Conservation (phyloP, 1,284 basidiomycete genomes). For the Chondrostereum purpureum region DNA sequence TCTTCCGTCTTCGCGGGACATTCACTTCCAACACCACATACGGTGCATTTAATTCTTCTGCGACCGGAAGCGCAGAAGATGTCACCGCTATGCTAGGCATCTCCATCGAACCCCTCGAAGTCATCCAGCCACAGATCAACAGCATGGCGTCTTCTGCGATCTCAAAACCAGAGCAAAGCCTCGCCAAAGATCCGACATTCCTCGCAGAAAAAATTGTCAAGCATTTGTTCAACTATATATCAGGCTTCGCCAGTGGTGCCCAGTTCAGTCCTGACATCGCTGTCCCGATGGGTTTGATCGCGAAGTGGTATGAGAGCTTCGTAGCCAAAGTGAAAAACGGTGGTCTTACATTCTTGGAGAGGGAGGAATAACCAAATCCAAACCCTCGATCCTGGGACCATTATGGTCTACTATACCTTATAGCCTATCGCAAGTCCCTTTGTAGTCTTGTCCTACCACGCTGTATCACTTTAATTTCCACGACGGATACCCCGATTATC, state of each 20-base stretch:
- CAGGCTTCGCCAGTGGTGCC: slow-evolving; percentile 61
- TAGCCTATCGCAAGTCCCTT: too few species aligned
- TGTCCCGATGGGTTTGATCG: slow-evolving; percentile 72
- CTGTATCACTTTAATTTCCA: too few species aligned
- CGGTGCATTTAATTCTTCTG: slow-evolving; percentile 43
- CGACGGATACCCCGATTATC: too few species aligned
- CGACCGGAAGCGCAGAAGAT: slow-evolving; percentile 26
- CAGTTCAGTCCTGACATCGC: slow-evolving; percentile 53
- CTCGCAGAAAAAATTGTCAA: slow-evolving; percentile 64
- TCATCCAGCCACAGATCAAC: slow-evolving; percentile 50
- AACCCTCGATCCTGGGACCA: too few species aligned
- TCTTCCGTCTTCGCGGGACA: slow-evolving; percentile 77
- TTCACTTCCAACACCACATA: slow-evolving; percentile 51
- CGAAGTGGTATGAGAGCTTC: slow-evolving; percentile 81
- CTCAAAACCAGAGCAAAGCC: slow-evolving; percentile 18
- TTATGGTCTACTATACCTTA: too few species aligned
- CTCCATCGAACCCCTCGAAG: slow-evolving; percentile 58
- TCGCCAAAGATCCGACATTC: slow-evolving; percentile 25
- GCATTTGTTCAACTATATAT: slow-evolving; percentile 80
- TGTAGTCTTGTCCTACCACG: too few species aligned
- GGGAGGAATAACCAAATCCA: slow-evolving; percentile 45
- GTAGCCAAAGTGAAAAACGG: slow-evolving; percentile 64
- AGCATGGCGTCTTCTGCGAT: slow-evolving; percentile 33
- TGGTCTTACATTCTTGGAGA: slow-evolving; percentile 73
- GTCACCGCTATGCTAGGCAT: slow-evolving; percentile 69